These are phyloP conservation scores for Trametes maxima DNA, from an alignment of 768 basidiomycete genomes.

Conservation along the genomic window DNA sequence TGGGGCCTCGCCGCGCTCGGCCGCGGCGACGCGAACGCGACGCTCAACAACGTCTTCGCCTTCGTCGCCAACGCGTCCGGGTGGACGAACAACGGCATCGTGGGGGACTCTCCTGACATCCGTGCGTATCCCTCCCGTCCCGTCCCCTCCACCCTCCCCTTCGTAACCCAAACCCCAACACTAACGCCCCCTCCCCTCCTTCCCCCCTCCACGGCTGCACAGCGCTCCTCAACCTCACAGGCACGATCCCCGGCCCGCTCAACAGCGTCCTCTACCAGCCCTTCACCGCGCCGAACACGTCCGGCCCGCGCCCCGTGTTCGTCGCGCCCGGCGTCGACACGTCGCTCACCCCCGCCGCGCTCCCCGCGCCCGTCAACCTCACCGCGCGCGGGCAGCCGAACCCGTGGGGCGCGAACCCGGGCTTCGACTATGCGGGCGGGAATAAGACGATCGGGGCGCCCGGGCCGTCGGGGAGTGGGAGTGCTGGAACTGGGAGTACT, in stretches of 20 bases:
- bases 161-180: neutral
- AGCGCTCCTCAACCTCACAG: constrained; percentile 45
- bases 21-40: constrained; percentile 56
- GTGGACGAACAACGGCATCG: constrained; percentile 44
- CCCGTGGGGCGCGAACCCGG: constrained; percentile 27
- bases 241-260: constrained; percentile 46
- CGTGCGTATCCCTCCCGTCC: constrained; percentile 14
- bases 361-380: constrained; percentile 46
- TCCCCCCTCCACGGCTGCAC: neutral
- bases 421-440: constrained; percentile 23
- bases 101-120: constrained; percentile 27
- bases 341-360: constrained; percentile 36
- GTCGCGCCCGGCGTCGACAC: constrained; percentile 38
- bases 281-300: constrained; percentile 46
- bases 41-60: constrained; percentile 51
- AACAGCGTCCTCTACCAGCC: constrained; percentile 45
- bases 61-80: constrained; percentile 50
- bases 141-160: constrained; percentile 17
- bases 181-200: neutral
- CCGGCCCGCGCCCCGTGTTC: constrained; percentile 42
- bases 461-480: neutral
- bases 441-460: constrained; percentile 17
- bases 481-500: neutral
- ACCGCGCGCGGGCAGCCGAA: constrained; percentile 32
- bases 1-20: constrained; percentile 65